Conservation (phyloP, 192 early-diverging fungal genomes). For the Coemansia aciculifera region DNA sequence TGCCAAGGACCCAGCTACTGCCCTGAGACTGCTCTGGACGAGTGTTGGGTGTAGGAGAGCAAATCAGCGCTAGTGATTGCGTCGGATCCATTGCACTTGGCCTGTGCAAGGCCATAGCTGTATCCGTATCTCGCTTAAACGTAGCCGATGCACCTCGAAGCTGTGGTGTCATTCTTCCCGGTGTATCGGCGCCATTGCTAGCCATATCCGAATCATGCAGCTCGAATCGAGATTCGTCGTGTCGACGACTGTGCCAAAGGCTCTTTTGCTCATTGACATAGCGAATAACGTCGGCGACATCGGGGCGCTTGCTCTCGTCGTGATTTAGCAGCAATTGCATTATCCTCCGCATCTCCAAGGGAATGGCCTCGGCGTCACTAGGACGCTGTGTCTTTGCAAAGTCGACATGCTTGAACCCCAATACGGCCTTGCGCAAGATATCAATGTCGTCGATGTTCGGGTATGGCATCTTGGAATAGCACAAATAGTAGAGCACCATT, state of each 20-base stretch:
- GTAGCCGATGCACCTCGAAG: neutral
- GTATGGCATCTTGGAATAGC: constrained; percentile 84
- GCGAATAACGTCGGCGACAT: constrained; percentile 34
- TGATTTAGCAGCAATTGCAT: constrained; percentile 45
- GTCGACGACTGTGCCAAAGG: constrained; percentile 37
- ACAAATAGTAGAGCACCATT: constrained; percentile 90
- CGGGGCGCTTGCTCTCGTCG: constrained; percentile 41
- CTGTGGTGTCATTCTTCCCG: constrained; percentile 15
- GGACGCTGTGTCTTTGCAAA: constrained; percentile 27
- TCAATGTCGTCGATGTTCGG: constrained; percentile 88
- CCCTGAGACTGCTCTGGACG: neutral
- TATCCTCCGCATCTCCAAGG: constrained; percentile 31
- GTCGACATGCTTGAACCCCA: constrained; percentile 58
- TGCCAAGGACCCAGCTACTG: neutral
- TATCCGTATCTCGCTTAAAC: neutral
- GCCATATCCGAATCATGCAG: constrained; percentile 36
- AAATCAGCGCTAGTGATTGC: constrained; percentile 14
- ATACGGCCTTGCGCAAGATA: constrained; percentile 74
- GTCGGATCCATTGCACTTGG: neutral
- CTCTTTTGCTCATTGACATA: constrained; percentile 26
- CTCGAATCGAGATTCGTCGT: constrained; percentile 39
- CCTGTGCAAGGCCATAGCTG: neutral
- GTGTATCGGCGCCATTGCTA: constrained; percentile 28
- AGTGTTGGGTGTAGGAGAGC: constrained; percentile 6
- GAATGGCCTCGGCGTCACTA: constrained; percentile 25